Percentiles rank a stretch among this genome's conserved stretches.
Conservation (phyloP, 805 yeast species). For the Millerozyma acaciae region DNA sequence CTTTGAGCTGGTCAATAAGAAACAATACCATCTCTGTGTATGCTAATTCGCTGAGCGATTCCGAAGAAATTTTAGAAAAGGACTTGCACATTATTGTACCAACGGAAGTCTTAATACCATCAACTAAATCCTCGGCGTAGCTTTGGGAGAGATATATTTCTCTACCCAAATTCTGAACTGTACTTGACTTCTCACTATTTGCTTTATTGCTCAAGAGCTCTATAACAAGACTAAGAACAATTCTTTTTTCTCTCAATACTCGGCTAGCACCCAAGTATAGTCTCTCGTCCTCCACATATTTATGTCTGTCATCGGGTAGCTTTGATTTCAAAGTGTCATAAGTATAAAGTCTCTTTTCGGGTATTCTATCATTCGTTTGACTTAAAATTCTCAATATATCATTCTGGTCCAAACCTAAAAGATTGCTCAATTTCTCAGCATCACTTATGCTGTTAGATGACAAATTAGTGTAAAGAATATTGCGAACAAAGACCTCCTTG, state of each 20-base stretch:
- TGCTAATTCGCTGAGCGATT: constrained; percentile 17
- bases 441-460: constrained; percentile 30
- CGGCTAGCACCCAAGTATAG: constrained; percentile 31
- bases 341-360: constrained; percentile 26
- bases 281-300: constrained; percentile 23
- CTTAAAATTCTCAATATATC: constrained; percentile 50
- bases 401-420: constrained; percentile 35
- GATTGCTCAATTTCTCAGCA: constrained; percentile 37
- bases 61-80: constrained; percentile 12
- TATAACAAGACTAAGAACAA: constrained; percentile 40
- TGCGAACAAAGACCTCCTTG: constrained; percentile 38
- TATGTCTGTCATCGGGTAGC: constrained; percentile 35
- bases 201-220: constrained; percentile 45
- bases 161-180: constrained; percentile 35
- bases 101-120: constrained; percentile 11
- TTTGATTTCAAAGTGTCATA: constrained; percentile 24
- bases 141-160: constrained; percentile 32
- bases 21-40: constrained; percentile 30
- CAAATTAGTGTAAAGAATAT: constrained; percentile 33
- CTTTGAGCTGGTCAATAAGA: constrained; percentile 33
- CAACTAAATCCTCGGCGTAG: constrained; percentile 20
- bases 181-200: constrained; percentile 24
- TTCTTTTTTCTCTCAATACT: constrained; percentile 51
- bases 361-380: constrained; percentile 35
- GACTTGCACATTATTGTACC: constrained; percentile 9